Base-by-base conservation (phyloP, 768 basidiomycete species). In the Chlorophyllum brunneum region DNA sequence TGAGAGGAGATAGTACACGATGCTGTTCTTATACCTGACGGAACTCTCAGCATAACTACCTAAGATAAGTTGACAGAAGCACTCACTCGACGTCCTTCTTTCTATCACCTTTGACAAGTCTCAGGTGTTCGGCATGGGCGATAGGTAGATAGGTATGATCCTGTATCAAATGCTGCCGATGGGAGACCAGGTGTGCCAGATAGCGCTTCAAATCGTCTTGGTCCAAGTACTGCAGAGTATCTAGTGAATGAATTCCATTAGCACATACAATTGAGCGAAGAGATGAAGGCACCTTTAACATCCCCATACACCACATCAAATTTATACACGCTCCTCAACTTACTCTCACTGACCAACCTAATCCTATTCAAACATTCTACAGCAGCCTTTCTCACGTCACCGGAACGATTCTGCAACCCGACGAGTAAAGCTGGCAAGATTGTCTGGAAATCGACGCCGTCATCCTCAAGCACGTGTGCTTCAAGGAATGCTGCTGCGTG, bases 401-500 rank as follows among this genome's bases (percentile, higher is more conserved):
- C 54, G 38, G 76, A 72, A 1, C 65, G 22, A 54, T 73, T 76
- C 47, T 81, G 76, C 10, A 92, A 59, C 8, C 82, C 76, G 18
- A 86, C 77, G 1, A 93, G 69, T 8, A 92, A 63, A 2, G 83
- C 74, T 1, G 91, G 88, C 9, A 93, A 61, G 5, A 94, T 76
- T 0, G 82, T 84, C 65, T 94, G 88, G 67, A 95, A 91, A 65
- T 95, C 93, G 3, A 85, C 65, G 11, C 75, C 71, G 31, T 75
- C 72, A 36, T 75, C 68, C 40, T 77, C 70, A 2, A 72, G 61
- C 1, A 75, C 63, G 65, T 92, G 84, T 0, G 94, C 91, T 41
- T 83, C 76, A 10, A 98, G 65, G 67, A 95, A 95, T 0, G 92
- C 90, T 2, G 78, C 73, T 16, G 84, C 83, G 63, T 98, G 93